Base-by-base conservation (phyloP, 176 grass and related monocot genomes). In the Alloteropsis semialata region DNA sequence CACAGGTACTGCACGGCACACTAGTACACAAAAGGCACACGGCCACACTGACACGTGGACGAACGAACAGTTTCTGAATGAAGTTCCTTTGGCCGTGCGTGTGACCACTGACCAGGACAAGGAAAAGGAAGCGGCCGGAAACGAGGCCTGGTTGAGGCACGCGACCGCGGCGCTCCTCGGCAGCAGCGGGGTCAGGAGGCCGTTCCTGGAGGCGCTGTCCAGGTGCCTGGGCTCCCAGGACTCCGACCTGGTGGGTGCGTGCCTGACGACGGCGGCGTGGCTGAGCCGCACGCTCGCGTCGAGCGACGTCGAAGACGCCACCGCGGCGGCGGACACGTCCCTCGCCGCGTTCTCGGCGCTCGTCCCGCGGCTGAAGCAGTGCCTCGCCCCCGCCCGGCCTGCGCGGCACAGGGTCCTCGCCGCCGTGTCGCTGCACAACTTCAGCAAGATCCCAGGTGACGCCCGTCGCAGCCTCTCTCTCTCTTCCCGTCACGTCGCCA, bases 311-410 rank as follows among this genome's bases (percentile, higher is more conserved):
- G 75, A 77, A 75, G 62, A 13, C 29, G 61, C 3, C 43, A 28
- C 74, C 33, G 1, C 6, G 29, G 62, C 74, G 38, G 3, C 50
- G 46, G 85, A 77, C 62, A 22, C 82, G 75, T 84, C 82, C 46
- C 81, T 91, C n/a, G 72, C 81, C 10, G 84, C 84, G 48, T 94
- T 94, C 70, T 85, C 81, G 48, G 81, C 77, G 8, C 84, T 94
- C 55, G 74, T 92, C 21, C 87, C 84, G 72, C 81, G 48, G 33
- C 68, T 90, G 3, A 87, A 85, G 51, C 62, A 61, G 38, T 82
- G 81, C 74, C 69, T 87, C 8, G 46, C 73, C 29, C 50, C 51
- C 28, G 44, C 13, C 36, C 41, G 75, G 62, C 79, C 78, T 0
- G 14, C 54, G 10, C 76, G 79, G 44, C 72, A 85, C 64, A 76